These are phyloP conservation scores for Aspergillus sp. DNA, from an alignment of 2,329 filamentous ascomycete species.

Conservation along the genomic window DNA sequence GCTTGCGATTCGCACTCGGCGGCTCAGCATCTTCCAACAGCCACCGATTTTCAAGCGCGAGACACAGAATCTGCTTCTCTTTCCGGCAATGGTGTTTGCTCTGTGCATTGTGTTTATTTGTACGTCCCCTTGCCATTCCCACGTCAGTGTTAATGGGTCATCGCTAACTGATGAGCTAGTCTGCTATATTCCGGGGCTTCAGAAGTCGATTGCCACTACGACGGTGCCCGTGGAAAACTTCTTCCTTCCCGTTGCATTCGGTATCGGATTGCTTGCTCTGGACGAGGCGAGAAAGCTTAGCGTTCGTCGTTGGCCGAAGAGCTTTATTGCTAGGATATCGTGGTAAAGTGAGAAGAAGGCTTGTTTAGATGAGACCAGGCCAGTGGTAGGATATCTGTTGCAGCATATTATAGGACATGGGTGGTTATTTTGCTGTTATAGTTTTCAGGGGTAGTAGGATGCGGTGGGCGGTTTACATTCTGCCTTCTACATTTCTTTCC, in stretches of 20 bases:
- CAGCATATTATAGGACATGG: too few species aligned
- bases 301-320: slow-evolving; percentile 59
- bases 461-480: too few species aligned
- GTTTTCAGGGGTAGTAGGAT: too few species aligned
- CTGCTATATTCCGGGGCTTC: slow-evolving; percentile 63
- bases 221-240: slow-evolving; percentile 69
- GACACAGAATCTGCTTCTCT: slow-evolving; percentile 67
- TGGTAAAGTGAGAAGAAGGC: slow-evolving; percentile 51
- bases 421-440: too few species aligned
- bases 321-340: slow-evolving; percentile 59
- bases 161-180: not conserved
- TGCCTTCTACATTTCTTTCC: too few species aligned
- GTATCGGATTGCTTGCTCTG: slow-evolving; percentile 60
- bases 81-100: slow-evolving; percentile 69
- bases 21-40: slow-evolving; percentile 69
- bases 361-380: too few species aligned
- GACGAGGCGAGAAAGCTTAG: slow-evolving; percentile 67
- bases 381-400: too few species aligned
- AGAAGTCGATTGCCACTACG: slow-evolving; percentile 60
- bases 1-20: slow-evolving; percentile 65
- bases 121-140: slow-evolving; percentile 33
- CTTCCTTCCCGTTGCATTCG: slow-evolving; percentile 74
- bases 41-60: slow-evolving; percentile 64
- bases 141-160: too few species aligned
- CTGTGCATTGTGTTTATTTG: slow-evolving; percentile 69